Base-by-base conservation (phyloP, 352 stramenopile species). In the Thalassiosira sp. region DNA sequence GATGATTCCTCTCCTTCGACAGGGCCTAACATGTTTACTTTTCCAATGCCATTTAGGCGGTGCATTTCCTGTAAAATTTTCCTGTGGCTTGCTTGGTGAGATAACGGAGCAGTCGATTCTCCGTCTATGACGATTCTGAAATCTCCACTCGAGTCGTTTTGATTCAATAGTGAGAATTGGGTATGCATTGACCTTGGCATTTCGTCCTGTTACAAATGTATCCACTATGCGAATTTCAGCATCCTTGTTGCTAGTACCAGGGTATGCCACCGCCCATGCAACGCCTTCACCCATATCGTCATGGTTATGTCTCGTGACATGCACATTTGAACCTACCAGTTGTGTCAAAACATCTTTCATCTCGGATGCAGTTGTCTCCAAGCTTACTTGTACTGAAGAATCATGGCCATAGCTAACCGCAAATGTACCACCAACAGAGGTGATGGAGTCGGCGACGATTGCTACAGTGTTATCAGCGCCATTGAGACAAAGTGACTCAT, bases 31-130 rank as follows among this genome's bases (percentile, higher is more conserved):
- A 88, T 84, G n/a, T 79, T 80, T 31, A 86, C 85, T 69, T 90
- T 88, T 10, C 76, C 87, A 43, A 94, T 84, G 42, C 81, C 77
- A 64, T 84, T 82, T 7, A 94, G 76, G 18, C 58, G 57, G 57
- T 94, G 82, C 13, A 94, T 86, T 57, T 81, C 85, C 10, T 82
- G 37, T 20, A 89, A 60, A 24, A 94, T 57, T 66, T 89, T 86
- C 7, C 53, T 56, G 20, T 87, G 54, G 10, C 79, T 88, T n/a
- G 86, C 89, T 27, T 79, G 61, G 31, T 82, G 80, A n/a, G 84
- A 79, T 48, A 94, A 49, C 0, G 88, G 75, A 24, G 68, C 72
- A 11, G 88, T 93, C 13, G 79, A 68, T 84, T 94, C 79, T 7
- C 76, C 76, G 48, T 89, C 88, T 15, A 94, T 62, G 11, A 80